Evolutionary conservation across 129 eudicot genomes (phyloP).

Genomic region (Lonicera japonica): DNA sequence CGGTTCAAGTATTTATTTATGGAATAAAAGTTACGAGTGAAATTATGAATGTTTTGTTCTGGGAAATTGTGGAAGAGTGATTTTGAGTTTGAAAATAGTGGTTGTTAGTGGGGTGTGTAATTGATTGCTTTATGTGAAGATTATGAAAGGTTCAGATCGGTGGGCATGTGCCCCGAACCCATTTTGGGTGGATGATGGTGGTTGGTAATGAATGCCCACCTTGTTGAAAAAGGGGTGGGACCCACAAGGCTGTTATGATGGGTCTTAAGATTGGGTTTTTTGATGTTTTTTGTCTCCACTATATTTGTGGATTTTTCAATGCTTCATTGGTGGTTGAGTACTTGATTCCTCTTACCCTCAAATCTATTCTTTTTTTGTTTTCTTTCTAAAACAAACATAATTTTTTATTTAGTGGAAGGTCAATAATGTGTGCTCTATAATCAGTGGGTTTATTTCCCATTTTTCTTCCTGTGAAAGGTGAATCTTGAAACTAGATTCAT

Average conservation of each 20-base stretch:
- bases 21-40: background rate
- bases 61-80: slow-evolving; percentile 9
- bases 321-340: no score
- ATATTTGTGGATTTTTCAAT: slow-evolving; percentile 7
- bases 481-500: no score
- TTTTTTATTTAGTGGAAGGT: no score
- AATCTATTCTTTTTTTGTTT: no score
- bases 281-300: slow-evolving; percentile 24
- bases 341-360: no score
- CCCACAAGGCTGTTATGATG: slow-evolving; percentile 34
- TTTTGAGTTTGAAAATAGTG: slow-evolving; percentile 31
- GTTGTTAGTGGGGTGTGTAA: slow-evolving; percentile 17
- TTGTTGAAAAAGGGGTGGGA: slow-evolving; percentile 19
- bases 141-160: slow-evolving; percentile 41
- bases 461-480: no score
- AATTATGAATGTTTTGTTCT: no score
- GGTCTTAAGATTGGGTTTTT: slow-evolving; percentile 30
- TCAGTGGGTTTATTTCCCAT: no score
- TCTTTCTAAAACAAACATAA: no score
- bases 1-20: background rate
- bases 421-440: no score
- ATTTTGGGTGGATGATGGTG: slow-evolving; percentile 58
- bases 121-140: slow-evolving; percentile 33
- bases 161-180: slow-evolving; percentile 46
- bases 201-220: slow-evolving; percentile 41